These are phyloP conservation scores for Russula earlei DNA, from an alignment of 768 basidiomycete species.

Conservation along the genomic window DNA sequence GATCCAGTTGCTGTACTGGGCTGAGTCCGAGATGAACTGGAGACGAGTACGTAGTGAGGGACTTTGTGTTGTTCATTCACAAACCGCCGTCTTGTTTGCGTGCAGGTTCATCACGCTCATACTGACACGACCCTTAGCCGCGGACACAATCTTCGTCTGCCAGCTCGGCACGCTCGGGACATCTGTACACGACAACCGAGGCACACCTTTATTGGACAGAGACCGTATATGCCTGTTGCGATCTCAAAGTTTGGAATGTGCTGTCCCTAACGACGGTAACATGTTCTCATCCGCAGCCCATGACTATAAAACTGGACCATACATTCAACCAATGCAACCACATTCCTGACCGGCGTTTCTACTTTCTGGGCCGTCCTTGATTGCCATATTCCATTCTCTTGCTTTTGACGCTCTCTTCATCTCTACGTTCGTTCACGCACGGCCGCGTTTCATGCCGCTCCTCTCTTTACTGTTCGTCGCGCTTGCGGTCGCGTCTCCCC, in stretches of 20 bases:
- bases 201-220: not conserved
- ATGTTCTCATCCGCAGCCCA: too few relatives aligned
- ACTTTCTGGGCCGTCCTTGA: slow-evolving; percentile 22
- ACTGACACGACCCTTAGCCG: too few relatives aligned
- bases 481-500: slow-evolving; percentile 13
- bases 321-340: slow-evolving; percentile 4
- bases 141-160: too few relatives aligned
- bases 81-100: too few relatives aligned
- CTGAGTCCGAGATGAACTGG: slow-evolving; percentile 41
- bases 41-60: slow-evolving; percentile 64
- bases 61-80: slow-evolving; percentile 24
- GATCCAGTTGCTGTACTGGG: slow-evolving; percentile 30
- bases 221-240: too few relatives aligned
- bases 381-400: slow-evolving; percentile 17
- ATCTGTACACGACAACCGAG: too few relatives aligned
- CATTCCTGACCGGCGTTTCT: slow-evolving; percentile 9
- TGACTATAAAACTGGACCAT: not conserved
- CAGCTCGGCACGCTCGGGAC: too few relatives aligned
- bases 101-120: too few relatives aligned
- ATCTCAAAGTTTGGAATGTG: not conserved
- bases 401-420: slow-evolving; percentile 9
- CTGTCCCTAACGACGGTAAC: too few relatives aligned
- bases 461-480: slow-evolving; percentile 24
- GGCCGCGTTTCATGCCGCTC: slow-evolving; percentile 19
- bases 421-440: slow-evolving; percentile 15